Base-by-base conservation (phyloP, 1,284 basidiomycete genomes). In the Apiotrichum domesticum region DNA sequence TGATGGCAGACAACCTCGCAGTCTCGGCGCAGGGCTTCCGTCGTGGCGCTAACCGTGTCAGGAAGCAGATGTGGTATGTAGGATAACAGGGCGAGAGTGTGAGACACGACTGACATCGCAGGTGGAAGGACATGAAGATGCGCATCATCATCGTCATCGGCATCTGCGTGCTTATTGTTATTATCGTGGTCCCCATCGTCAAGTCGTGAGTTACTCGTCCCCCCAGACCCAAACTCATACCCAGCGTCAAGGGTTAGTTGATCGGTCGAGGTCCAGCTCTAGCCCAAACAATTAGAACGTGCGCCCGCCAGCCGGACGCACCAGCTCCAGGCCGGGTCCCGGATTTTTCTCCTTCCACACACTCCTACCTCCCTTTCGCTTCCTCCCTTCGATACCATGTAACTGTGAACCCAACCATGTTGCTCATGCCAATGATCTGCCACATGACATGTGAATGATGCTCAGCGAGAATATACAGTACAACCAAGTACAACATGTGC, bases 11-110 rank as follows among this genome's bases (percentile, higher is more conserved):
- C 78, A 97, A 88, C 73, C 84, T 99, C 57, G 94, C 95, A 35
- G 90, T 97, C 41, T 97, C 93, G n/a, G 96, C 95, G 10, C 96
- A 98, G 80, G 93, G 93, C 35, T 99, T 99, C 85, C 86, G 93
- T 62, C 84, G 91, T 66, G 94, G 95, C 63, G 96, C 96, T 53
- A 97, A 96, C 80, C 84, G 91, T 62, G 96, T 99, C 49, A 86
- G 95, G 76, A 98, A 98, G 84, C 91, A 94, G 72, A 81, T 93
- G 85, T 78, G 72, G 64, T 63, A 54, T 59, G 54, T 89, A 82
- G 78, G 85, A 54, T 4, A 11, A 3, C 11, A 4, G 39, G 6
- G 9, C 11, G 34, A n/a, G 7, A 37, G 9, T 57, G 8, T 10
- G 8, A n/a, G 80, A 39, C 41, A 7, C 37, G 29, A 10, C 32